Percentiles rank a stretch among this genome's conserved stretches.
Evolutionary conservation across 345 rosid genomes (phyloP).

Genomic region (Sonneratia alba): DNA sequence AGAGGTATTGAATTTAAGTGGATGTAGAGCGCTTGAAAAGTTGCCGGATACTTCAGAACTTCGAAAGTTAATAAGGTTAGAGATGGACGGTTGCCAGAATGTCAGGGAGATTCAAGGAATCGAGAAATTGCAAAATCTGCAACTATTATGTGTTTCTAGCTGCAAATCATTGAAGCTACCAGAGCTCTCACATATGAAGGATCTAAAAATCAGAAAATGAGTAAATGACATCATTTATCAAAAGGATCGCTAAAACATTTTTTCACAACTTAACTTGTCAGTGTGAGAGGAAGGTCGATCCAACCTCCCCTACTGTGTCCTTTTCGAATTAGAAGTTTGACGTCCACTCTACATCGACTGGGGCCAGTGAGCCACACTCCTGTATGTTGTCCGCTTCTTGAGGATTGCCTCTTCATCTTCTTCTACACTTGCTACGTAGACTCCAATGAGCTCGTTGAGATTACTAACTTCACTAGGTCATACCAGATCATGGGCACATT

Average conservation of each 20-base stretch:
- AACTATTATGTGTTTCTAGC: background rate
- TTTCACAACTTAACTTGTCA: background rate
- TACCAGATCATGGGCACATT: no score
- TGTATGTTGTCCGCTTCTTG: no score
- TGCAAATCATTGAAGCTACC: background rate
- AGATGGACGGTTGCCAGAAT: background rate
- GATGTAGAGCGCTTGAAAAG: background rate
- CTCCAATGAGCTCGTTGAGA: no score
- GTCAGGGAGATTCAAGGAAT: background rate
- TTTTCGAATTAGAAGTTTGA: no score
- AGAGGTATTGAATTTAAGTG: background rate
- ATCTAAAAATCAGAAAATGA: background rate
- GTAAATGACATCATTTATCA: background rate
- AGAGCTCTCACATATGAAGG: background rate
- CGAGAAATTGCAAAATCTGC: background rate
- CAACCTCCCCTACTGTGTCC: no score
- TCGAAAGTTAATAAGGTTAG: background rate
- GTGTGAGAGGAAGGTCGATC: no score
- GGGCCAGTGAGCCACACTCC: no score
- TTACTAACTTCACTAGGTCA: no score
- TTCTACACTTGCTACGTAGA: no score
- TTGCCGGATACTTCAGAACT: background rate
- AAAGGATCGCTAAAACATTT: background rate
- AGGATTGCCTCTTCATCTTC: no score
- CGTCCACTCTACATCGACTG: no score